phyloP scores from a whole-genome alignment of 2,329 filamentous ascomycete species.

The Phaeosphaeria sp. region DNA sequence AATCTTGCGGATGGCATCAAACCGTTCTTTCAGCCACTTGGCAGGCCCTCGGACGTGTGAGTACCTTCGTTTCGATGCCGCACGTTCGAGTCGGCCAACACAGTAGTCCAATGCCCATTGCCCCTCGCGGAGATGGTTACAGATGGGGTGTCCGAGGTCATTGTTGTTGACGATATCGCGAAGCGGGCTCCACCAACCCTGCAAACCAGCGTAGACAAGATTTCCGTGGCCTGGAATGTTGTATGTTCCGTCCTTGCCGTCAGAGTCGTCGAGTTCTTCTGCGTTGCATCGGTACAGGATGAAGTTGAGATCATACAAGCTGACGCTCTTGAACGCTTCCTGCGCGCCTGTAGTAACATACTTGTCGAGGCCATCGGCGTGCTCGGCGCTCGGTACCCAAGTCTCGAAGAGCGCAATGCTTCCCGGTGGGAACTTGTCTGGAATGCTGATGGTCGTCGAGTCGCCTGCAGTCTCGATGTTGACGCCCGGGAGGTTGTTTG shows the following conservation, averaged over 20 bases:
- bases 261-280: constrained; percentile 82
- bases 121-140: constrained; percentile 88
- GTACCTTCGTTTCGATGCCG: constrained; percentile 69
- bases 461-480: constrained; percentile 74
- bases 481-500: constrained; percentile 76
- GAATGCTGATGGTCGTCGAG: constrained; percentile 80
- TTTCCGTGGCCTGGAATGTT: constrained; percentile 82
- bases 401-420: constrained; percentile 96
- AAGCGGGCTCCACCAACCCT: constrained; percentile 96
- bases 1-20: constrained; percentile 82
- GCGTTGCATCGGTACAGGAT: constrained; percentile 89
- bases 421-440: constrained; percentile 86
- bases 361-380: constrained; percentile 81
- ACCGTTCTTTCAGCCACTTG: constrained; percentile 81
- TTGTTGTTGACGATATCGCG: constrained; percentile 86
- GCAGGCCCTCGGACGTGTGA: constrained; percentile 69
- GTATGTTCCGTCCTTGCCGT: constrained; percentile 85
- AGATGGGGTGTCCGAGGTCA: constrained; percentile 89
- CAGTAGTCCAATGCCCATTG: constrained; percentile 94
- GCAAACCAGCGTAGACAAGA: constrained; percentile 93
- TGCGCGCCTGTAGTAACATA: constrained; percentile 84
- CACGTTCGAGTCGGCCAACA: constrained; percentile 75
- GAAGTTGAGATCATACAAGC: constrained; percentile 87
- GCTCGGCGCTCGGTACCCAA: constrained; percentile 88
- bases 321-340: constrained; percentile 76